A percentile compares a stretch with the other conserved stretches of the same genome.
Conservation (phyloP, 2,329 filamentous ascomycete species). For the Talaromyces sp. region DNA sequence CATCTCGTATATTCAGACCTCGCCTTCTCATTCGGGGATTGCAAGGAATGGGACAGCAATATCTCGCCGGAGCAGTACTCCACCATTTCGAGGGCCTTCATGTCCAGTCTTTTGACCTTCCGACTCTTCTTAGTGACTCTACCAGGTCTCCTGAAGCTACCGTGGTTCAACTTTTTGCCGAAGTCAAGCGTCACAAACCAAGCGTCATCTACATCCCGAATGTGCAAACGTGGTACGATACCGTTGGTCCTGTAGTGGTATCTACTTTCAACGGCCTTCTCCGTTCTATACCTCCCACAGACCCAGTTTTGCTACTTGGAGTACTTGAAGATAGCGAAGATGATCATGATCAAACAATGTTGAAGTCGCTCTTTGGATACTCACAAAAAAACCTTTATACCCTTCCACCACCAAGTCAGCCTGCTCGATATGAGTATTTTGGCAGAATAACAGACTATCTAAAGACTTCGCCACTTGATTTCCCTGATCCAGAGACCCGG, state of each 20-base stretch:
- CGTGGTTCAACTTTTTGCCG: conserved; percentile 83
- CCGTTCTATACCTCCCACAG: conserved; percentile 78
- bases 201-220: conserved; percentile 93
- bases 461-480: conserved; percentile 74
- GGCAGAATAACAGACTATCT: conserved; percentile 69
- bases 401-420: conserved; percentile 62
- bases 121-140: conserved; percentile 78
- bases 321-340: conserved; percentile 69
- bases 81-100: conserved; percentile 92
- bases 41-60: conserved; percentile 89
- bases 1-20: conserved; percentile 81
- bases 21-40: conserved; percentile 78
- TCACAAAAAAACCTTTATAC: conserved; percentile 73
- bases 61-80: conserved; percentile 78
- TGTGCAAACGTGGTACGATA: conserved; percentile 80
- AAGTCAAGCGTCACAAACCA: conserved; percentile 90
- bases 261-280: conserved; percentile 81
- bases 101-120: conserved; percentile 89
- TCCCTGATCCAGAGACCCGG: conserved; percentile 79
- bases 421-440: conserved; percentile 75
- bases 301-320: conserved; percentile 84
- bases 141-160: conserved; percentile 80
- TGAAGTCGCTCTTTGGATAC: conserved; percentile 79
- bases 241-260: conserved; percentile 62
- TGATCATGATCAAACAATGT: conserved; percentile 60